Conservation (phyloP, 495 filamentous ascomycete species). For the Aspergillus avenaceus region DNA sequence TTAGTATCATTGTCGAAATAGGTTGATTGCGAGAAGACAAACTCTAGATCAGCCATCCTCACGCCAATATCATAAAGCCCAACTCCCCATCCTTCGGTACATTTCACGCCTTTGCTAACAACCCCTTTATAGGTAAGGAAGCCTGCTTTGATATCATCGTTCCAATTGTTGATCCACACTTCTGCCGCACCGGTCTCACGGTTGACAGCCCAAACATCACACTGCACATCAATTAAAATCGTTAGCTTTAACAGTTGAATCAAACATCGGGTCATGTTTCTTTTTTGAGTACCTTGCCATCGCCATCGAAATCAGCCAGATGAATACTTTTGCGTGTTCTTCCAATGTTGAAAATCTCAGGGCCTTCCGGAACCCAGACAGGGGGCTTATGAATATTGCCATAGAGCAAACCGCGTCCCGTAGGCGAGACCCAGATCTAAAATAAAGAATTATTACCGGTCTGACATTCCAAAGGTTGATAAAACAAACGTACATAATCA, state of each 20-base stretch:
- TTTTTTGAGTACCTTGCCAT: background rate
- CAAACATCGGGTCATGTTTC: background rate
- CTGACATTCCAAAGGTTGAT: too few relatives aligned
- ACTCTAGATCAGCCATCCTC: background rate
- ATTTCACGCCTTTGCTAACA: background rate
- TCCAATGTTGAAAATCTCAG: background rate
- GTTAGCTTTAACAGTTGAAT: background rate
- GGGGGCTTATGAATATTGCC: background rate
- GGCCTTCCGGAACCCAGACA: background rate
- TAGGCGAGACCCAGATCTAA: background rate
- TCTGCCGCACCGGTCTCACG: background rate
- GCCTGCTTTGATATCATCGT: background rate
- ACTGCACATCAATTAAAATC: background rate
- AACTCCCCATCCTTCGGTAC: background rate
- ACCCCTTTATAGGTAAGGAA: background rate
- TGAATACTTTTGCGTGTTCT: background rate
- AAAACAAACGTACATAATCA: background rate
- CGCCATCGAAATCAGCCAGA: background rate
- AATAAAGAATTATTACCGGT: background rate
- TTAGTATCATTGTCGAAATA: too few relatives aligned
- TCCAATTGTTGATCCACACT: background rate
- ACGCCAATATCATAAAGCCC: background rate
- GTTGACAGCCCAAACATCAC: background rate
- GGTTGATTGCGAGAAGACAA: too few relatives aligned
- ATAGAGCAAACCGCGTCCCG: background rate